Conservation (phyloP, 2,329 filamentous ascomycete genomes). For the Furcasterigmium sp. region DNA sequence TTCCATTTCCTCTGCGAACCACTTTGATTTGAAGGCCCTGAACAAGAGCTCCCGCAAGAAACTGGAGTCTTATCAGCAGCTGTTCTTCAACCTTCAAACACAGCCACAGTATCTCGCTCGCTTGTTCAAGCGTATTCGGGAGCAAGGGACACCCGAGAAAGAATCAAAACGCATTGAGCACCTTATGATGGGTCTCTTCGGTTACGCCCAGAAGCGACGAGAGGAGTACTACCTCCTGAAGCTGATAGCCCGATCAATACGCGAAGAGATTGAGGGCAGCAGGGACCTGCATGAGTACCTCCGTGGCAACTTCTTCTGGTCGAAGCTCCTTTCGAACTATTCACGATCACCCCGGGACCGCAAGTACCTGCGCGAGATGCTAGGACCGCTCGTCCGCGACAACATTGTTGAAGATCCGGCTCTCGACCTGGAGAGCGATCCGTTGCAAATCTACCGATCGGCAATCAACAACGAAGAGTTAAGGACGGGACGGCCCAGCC, state of each 20-base stretch:
- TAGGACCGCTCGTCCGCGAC: conserved; percentile 81
- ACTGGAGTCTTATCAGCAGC: conserved; percentile 91
- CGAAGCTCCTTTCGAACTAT: conserved; percentile 80
- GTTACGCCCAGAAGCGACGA: conserved; percentile 91
- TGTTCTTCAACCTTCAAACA: conserved; percentile 96
- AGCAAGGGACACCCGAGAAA: conserved; percentile 81
- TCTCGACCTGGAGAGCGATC: conserved; percentile 91
- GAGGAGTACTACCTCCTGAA: conserved; percentile 97
- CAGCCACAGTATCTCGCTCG: conserved; percentile 91
- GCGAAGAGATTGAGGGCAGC: conserved; percentile 77
- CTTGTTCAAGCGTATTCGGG: conserved; percentile 77
- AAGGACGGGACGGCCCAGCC: conserved; percentile 79
- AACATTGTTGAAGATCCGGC: conserved; percentile 90
- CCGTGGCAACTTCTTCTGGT: conserved; percentile 90
- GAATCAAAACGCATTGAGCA: conserved; percentile 91
- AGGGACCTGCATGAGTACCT: conserved; percentile 75
- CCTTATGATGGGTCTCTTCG: conserved; percentile 93
- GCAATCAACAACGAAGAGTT: conserved; percentile 97
- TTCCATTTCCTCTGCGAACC: conserved; percentile 83
- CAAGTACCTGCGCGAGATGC: conserved; percentile 82
- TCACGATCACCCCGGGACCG: conserved; percentile 86
- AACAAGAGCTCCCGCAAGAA: conserved; percentile 97
- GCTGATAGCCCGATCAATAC: conserved; percentile 74
- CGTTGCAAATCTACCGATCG: conserved; percentile 92
- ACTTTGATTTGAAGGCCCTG: conserved; percentile 92